phyloP scores from a whole-genome alignment of 1,284 basidiomycete genomes.

The Rhodotorula glutinis region DNA sequence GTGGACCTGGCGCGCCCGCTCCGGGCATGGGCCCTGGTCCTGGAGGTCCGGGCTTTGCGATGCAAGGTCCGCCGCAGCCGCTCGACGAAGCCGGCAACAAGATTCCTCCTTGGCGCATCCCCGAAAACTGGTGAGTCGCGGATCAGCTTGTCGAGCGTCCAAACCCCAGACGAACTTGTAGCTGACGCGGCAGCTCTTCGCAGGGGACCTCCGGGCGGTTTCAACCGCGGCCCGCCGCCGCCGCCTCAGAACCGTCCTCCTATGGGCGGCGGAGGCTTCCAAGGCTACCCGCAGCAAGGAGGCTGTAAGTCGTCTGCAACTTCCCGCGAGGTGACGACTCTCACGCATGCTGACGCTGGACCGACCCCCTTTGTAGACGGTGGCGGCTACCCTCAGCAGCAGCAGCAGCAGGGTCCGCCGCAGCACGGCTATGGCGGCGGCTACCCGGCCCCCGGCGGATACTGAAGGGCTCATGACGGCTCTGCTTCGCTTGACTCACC shows the following conservation, averaged over 20 bases:
- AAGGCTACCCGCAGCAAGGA: constrained; percentile 6
- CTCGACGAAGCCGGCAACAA: constrained; percentile 40
- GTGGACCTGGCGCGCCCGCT: constrained; percentile 5
- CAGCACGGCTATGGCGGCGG: constrained; percentile 12
- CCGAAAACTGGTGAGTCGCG: constrained; percentile 50
- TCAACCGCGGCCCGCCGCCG: constrained; percentile 12
- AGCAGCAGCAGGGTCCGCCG: neutral
- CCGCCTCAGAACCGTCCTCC: constrained; percentile 1
- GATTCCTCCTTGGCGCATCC: constrained; percentile 54
- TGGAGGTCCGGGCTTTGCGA: neutral
- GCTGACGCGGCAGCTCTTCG: neutral
- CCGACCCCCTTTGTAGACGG: neutral
- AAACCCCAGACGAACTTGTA: accelerated
- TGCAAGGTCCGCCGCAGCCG: constrained; percentile 8
- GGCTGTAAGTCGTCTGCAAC: constrained; percentile 8
- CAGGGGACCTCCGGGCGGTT: constrained; percentile 11
- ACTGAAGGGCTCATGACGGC: neutral
- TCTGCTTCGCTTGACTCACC: no score
- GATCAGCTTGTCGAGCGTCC: neutral
- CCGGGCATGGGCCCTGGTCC: constrained; percentile 1
- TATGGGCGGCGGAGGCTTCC: constrained; percentile 9
- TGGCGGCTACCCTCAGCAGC: constrained; percentile 13
- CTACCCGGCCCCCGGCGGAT: constrained; percentile 4
- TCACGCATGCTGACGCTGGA: neutral
- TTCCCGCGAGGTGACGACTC: no score